Conservation (phyloP, 257 asterid species). For the Solanum clarkiae region DNA sequence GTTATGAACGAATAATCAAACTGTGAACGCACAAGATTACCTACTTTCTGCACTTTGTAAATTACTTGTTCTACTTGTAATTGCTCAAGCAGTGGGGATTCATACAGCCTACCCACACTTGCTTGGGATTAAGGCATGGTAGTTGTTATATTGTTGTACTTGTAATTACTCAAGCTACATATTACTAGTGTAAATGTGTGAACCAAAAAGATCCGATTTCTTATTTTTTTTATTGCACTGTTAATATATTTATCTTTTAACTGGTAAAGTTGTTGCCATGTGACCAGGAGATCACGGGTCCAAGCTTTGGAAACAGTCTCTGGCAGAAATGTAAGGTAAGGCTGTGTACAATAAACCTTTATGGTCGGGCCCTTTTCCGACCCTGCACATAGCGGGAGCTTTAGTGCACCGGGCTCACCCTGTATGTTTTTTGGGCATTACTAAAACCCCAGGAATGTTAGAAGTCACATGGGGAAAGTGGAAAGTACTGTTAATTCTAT, state of each 20-base stretch:
- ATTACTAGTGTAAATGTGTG: neutral
- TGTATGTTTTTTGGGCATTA: no score
- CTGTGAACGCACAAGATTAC: neutral
- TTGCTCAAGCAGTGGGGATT: neutral
- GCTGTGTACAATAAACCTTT: no score
- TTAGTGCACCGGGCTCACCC: no score
- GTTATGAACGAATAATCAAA: neutral
- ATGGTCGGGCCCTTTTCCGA: no score
- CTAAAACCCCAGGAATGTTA: no score
- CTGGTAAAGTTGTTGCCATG: no score
- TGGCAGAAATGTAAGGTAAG: no score
- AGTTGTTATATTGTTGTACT: neutral
- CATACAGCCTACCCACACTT: neutral
- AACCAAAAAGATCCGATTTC: neutral
- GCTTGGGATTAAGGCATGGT: neutral
- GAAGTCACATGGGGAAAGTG: no score
- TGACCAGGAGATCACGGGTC: no score
- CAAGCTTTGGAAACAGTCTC: no score
- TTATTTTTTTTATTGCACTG: neutral
- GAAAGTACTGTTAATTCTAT: neutral
- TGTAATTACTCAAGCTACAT: neutral
- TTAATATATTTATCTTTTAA: neutral
- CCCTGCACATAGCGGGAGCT: no score
- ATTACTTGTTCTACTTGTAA: neutral
- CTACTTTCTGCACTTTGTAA: neutral